Percentiles rank a stretch among this genome's conserved stretches.
Evolutionary conservation across 2,329 filamentous ascomycete genomes (phyloP).

Genomic region (Fusarium nisikadoi): DNA sequence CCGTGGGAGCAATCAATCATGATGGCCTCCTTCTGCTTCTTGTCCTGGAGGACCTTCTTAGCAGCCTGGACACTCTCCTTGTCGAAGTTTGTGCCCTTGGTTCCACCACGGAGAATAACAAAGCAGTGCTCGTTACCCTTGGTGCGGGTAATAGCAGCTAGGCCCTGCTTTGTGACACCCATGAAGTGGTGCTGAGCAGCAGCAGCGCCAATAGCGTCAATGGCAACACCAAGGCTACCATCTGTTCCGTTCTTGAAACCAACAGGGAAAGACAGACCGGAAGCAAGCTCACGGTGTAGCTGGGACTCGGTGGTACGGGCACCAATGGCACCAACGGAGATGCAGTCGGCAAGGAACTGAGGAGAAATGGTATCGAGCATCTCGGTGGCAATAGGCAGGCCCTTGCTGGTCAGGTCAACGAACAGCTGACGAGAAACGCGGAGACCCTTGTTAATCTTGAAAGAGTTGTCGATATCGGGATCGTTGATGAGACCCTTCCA

Average conservation of each 20-base stretch:
- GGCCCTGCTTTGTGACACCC: constrained; percentile 96
- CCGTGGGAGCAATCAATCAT: constrained; percentile 99
- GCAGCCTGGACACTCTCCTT: constrained; percentile 81
- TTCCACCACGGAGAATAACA: constrained; percentile 92
- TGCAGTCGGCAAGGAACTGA: constrained; percentile 95
- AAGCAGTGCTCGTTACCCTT: constrained; percentile 97
- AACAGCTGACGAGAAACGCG: constrained; percentile 93
- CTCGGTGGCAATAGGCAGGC: constrained; percentile 96
- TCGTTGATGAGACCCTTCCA: constrained; percentile 99
- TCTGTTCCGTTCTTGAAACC: constrained; percentile 99
- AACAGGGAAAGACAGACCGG: constrained; percentile 94
- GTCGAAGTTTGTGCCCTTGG: constrained; percentile 93
- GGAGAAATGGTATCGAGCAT: constrained; percentile 99
- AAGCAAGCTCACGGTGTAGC: constrained; percentile 94
- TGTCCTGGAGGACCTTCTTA: constrained; percentile 81
- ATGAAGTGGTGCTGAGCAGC: constrained; percentile 95
- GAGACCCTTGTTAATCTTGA: constrained; percentile 98
- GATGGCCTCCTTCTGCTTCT: constrained; percentile 86
- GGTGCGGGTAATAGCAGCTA: constrained; percentile 94
- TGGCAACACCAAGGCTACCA: constrained; percentile 87
- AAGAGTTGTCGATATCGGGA: constrained; percentile 95
- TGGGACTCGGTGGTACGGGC: constrained; percentile 97
- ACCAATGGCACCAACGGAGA: constrained; percentile 94
- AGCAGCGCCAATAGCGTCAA: constrained; percentile 92
- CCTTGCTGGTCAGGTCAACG: constrained; percentile 83